Evolutionary conservation across 257 asterid genomes (phyloP), one percentile per base, ranked within the genome.

Genomic region (Ocimum tenuiflorum): DNA sequence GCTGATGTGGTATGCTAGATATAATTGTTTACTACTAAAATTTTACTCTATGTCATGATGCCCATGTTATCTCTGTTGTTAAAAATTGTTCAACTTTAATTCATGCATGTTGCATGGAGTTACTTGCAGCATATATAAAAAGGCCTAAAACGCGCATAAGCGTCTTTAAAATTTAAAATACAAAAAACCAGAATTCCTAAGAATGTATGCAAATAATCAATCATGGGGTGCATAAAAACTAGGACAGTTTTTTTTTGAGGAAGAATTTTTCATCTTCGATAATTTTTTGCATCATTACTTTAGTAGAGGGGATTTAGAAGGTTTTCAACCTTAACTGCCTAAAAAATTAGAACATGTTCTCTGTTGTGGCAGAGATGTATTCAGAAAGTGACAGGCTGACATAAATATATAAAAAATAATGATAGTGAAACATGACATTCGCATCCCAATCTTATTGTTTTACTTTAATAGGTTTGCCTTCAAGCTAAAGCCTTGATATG

Each of bases 1-100:
- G 97, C 97, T 22, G 97, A 91, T 69, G 97, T 91, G 96, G 97
- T 91, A 88, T 29, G 81, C 19, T 56, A 60, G 29, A 70, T 65
- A 69, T 18, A 14, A n/a, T 45, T 18, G 14, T 45, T n/a, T 55
- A 53, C 63, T 43, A 3, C 45, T 59, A 46, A 9, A 14, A 2
- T 27, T 71, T 35, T 9, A n/a, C 22, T 4, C 17, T 45, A 2
- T 67, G 33, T 17, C 15, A 3, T 55, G 51, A 43, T 43, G 7
- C 9, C 12, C 15, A 15, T 59, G 7, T 8, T 20, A 5, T 31
- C 31, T 24, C 31, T 24, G n/a, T n/a, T n/a, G n/a, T 10, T 45
- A 31, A 53, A 24, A 39, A 8, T 20, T 35, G 27, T 29, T 13
- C 7, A 23, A 42, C 39, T 22, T 64, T 45, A 27, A 17, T 2